A percentile compares a stretch with the other conserved stretches of the same genome.
Conservation (phyloP, 2,329 filamentous ascomycete species). For the Chrysoporthe cubensis region DNA sequence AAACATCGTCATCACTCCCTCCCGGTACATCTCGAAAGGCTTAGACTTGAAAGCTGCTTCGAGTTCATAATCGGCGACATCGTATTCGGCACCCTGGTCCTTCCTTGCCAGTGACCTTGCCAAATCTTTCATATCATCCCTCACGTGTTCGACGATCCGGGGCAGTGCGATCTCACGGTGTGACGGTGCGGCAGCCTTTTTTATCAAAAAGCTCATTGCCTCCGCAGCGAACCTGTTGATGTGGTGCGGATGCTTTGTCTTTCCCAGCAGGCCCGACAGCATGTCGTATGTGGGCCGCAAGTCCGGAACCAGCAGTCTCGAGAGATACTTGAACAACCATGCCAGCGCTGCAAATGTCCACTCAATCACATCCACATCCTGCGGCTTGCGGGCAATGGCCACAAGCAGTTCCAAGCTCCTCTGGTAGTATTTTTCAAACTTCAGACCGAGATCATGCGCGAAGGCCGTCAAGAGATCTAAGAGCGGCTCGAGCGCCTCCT, state of each 20-base stretch:
- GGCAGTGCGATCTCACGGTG: slow-evolving; percentile 75
- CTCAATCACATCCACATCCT: slow-evolving; percentile 88
- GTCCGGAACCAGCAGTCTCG: slow-evolving; percentile 82
- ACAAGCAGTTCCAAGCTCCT: slow-evolving; percentile 75
- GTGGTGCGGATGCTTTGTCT: slow-evolving; percentile 79
- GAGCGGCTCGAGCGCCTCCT: slow-evolving; percentile 81
- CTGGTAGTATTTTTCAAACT: slow-evolving; percentile 88
- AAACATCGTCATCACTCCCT: slow-evolving; percentile 91
- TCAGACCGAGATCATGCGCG: slow-evolving; percentile 85
- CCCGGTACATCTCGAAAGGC: slow-evolving; percentile 72
- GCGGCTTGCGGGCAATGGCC: slow-evolving; percentile 74
- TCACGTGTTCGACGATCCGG: slow-evolving; percentile 71
- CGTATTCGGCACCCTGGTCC: not conserved
- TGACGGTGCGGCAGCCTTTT: slow-evolving; percentile 81
- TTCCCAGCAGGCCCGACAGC: slow-evolving; percentile 83
- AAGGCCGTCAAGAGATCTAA: slow-evolving; percentile 89
- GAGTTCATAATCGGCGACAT: slow-evolving; percentile 22
- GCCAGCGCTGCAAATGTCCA: slow-evolving; percentile 95
- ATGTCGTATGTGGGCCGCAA: slow-evolving; percentile 82
- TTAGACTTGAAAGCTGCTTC: slow-evolving; percentile 49
- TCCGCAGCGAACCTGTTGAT: slow-evolving; percentile 93
- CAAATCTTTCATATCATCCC: slow-evolving; percentile 64
- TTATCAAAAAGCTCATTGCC: slow-evolving; percentile 89
- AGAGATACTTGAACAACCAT: slow-evolving; percentile 97
- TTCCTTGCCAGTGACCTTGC: slow-evolving; percentile 21